Evolutionary conservation across 441 rosid genomes (phyloP).

Genomic region (Populus trichocarpa): DNA sequence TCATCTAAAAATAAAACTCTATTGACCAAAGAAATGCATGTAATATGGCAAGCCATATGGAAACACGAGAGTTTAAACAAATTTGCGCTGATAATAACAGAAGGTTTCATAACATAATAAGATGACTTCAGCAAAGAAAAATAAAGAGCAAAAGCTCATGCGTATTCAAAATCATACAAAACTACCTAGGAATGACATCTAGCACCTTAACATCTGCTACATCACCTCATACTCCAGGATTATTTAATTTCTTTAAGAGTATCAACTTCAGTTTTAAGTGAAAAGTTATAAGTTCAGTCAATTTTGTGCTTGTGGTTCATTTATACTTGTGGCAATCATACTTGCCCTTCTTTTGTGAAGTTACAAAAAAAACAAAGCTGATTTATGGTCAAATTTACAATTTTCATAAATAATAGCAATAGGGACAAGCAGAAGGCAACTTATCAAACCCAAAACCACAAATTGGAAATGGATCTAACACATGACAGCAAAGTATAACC

Average conservation of each 20-base stretch:
- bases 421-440: not conserved
- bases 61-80: not conserved
- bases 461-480: not conserved
- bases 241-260: too few relatives aligned
- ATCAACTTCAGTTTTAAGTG: too few relatives aligned
- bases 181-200: not conserved
- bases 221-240: not conserved
- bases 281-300: not conserved
- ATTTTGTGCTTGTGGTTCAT: not conserved
- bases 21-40: not conserved
- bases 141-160: not conserved
- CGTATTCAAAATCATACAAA: not conserved
- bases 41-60: not conserved
- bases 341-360: not conserved
- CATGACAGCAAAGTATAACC: not conserved
- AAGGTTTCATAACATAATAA: not conserved
- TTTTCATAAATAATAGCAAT: not conserved
- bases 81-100: not conserved
- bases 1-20: not conserved
- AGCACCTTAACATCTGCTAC: not conserved
- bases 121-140: not conserved
- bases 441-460: not conserved
- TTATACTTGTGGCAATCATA: not conserved
- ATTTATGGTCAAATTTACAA: not conserved
- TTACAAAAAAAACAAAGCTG: not conserved